Percentiles rank a stretch among this genome's conserved stretches.
These are phyloP conservation scores for Diaporthe capsici DNA, from an alignment of 2,329 filamentous ascomycete genomes.

Conservation along the genomic window DNA sequence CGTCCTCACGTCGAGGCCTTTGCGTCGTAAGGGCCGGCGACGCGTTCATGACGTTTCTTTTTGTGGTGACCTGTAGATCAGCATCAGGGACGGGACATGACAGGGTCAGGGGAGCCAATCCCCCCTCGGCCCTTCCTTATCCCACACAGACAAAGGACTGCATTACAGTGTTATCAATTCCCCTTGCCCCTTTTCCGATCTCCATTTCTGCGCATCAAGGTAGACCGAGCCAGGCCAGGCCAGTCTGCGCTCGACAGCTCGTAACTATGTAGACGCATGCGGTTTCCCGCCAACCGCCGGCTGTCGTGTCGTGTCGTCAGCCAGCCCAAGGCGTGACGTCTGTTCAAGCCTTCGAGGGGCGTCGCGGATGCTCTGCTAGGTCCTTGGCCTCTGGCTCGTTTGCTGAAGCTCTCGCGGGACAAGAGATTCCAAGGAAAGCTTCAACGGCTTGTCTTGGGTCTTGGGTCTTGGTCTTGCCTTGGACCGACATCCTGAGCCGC, in stretches of 20 bases:
- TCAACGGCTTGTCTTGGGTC: neutral
- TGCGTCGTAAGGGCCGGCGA: conserved; percentile 20
- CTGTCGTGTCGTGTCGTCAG: neutral
- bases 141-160: neutral
- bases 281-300: neutral
- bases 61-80: conserved; percentile 26
- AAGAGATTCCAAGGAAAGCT: conserved; percentile 24
- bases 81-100: conserved; percentile 7
- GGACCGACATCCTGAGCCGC: neutral
- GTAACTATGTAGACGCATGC: neutral
- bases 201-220: neutral
- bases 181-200: conserved; percentile 21
- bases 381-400: neutral
- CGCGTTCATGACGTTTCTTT: conserved; percentile 31
- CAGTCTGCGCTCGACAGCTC: neutral
- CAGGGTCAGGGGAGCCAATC: conserved; percentile 15
- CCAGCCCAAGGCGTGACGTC: conserved; percentile 8
- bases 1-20: neutral
- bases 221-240: neutral
- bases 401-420: conserved; percentile 17
- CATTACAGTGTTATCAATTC: neutral
- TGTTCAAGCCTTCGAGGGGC: conserved; percentile 18
- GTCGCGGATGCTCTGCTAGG: neutral
- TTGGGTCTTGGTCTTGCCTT: neutral
- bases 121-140: neutral